These are phyloP conservation scores for Nemania sp. DNA, from an alignment of 2,329 filamentous ascomycete species.

Conservation along the genomic window DNA sequence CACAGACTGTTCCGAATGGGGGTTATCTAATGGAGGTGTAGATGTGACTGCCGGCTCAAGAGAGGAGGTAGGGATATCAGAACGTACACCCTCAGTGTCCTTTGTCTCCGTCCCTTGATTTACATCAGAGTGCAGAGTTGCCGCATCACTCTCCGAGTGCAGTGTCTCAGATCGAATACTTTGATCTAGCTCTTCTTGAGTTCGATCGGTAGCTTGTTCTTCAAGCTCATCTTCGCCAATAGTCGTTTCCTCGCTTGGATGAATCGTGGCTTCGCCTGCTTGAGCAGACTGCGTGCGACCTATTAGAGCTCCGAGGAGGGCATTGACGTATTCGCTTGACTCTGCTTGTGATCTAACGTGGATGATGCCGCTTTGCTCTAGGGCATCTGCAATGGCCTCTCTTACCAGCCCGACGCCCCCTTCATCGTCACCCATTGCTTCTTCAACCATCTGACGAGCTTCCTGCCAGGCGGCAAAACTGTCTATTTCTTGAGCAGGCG, in stretches of 20 bases:
- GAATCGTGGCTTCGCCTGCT: slow-evolving; percentile 10
- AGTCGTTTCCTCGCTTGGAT: slow-evolving; percentile 26
- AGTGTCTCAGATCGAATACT: background rate
- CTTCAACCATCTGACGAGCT: slow-evolving; percentile 66
- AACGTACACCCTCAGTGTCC: background rate
- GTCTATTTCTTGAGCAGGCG: slow-evolving; percentile 44
- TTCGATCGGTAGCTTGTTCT: slow-evolving; percentile 8
- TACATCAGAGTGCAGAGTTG: background rate
- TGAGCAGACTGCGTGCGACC: slow-evolving; percentile 42
- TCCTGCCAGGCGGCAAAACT: slow-evolving; percentile 64
- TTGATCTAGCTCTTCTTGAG: slow-evolving; percentile 19
- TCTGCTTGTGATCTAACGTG: slow-evolving; percentile 60
- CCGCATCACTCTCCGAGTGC: background rate
- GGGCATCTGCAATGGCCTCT: slow-evolving; percentile 66
- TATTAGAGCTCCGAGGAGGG: slow-evolving; percentile 63
- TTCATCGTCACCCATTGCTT: slow-evolving; percentile 69
- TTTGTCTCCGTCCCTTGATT: slow-evolving; percentile 6
- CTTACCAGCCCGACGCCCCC: slow-evolving; percentile 63
- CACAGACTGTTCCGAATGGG: background rate
- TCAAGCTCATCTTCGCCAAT: slow-evolving; percentile 30
- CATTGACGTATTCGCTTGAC: slow-evolving; percentile 61
- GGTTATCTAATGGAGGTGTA: background rate
- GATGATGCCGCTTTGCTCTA: slow-evolving; percentile 66
- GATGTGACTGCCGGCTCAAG: background rate
- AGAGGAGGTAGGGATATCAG: background rate